These are phyloP conservation scores for Trichosporon asahii DNA, from an alignment of 1,284 basidiomycete genomes.

Conservation along the genomic window DNA sequence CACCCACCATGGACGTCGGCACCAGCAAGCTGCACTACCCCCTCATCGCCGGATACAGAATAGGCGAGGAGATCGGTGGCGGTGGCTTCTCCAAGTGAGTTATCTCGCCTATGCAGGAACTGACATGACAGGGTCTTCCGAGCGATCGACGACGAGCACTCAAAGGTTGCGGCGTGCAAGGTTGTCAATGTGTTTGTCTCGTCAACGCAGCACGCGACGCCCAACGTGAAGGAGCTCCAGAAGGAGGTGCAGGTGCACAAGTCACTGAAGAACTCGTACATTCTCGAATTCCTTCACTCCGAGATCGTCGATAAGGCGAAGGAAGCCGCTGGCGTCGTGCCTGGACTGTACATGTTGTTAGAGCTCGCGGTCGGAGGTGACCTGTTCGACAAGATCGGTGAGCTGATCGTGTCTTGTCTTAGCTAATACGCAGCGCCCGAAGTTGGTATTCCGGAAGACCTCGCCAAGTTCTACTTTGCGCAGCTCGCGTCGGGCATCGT, in stretches of 20 bases:
- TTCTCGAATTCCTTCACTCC: constrained; percentile 79
- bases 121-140: constrained; percentile 65
- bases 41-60: constrained; percentile 60
- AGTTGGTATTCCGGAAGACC: constrained; percentile 77
- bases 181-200: constrained; percentile 60
- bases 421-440: constrained; percentile 63
- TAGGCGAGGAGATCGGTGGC: constrained; percentile 72
- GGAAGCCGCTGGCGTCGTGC: constrained; percentile 54
- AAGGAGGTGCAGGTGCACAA: constrained; percentile 92
- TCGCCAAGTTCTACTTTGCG: constrained; percentile 86
- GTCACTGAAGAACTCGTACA: constrained; percentile 72
- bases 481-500: constrained; percentile 77
- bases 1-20: constrained; percentile 19
- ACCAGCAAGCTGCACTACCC: constrained; percentile 32
- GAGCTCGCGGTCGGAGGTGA: constrained; percentile 93
- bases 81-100: constrained; percentile 77
- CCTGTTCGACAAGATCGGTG: constrained; percentile 96
- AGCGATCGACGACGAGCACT: constrained; percentile 65
- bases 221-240: constrained; percentile 68
- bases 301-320: constrained; percentile 69
- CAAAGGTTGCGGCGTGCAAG: constrained; percentile 75
- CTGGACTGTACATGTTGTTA: constrained; percentile 86
- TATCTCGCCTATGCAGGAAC: neutral
- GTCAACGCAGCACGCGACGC: constrained; percentile 33
- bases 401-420: constrained; percentile 17